Conservation (phyloP, 192 early-diverging fungal species). For the Coemansia sp. region DNA sequence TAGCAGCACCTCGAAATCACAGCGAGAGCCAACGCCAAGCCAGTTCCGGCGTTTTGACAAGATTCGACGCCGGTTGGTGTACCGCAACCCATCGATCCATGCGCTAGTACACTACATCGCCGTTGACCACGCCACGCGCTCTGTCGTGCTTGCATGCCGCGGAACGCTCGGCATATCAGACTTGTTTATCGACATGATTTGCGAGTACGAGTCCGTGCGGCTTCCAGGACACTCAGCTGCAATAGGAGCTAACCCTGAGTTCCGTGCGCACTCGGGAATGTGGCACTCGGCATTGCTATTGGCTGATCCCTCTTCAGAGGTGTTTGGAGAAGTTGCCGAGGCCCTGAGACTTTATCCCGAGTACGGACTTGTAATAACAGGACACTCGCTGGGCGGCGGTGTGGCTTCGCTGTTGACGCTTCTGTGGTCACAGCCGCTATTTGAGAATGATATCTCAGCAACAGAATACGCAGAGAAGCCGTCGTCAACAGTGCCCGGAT, state of each 20-base stretch:
- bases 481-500: slow-evolving; percentile 21
- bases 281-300: slow-evolving; percentile 72
- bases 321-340: slow-evolving; percentile 69
- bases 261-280: slow-evolving; percentile 84
- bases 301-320: slow-evolving; percentile 62
- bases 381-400: slow-evolving; percentile 87
- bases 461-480: neutral
- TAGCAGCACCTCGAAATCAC: neutral
- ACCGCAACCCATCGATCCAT: slow-evolving; percentile 62
- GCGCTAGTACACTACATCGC: slow-evolving; percentile 78
- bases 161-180: slow-evolving; percentile 87
- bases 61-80: slow-evolving; percentile 42
- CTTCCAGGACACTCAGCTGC: slow-evolving; percentile 20
- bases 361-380: slow-evolving; percentile 81
- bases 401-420: slow-evolving; percentile 77
- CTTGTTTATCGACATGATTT: slow-evolving; percentile 83
- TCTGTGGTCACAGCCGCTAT: slow-evolving; percentile 62
- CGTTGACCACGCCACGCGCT: slow-evolving; percentile 73
- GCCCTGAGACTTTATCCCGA: slow-evolving; percentile 70
- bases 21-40: slow-evolving; percentile 23
- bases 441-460: slow-evolving; percentile 11
- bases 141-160: slow-evolving; percentile 80
- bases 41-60: slow-evolving; percentile 46
- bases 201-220: slow-evolving; percentile 59
- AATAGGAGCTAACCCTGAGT: slow-evolving; percentile 14